Evolutionary conservation across 2,329 filamentous ascomycete genomes (phyloP).

Genomic region (Drechslera avenae): DNA sequence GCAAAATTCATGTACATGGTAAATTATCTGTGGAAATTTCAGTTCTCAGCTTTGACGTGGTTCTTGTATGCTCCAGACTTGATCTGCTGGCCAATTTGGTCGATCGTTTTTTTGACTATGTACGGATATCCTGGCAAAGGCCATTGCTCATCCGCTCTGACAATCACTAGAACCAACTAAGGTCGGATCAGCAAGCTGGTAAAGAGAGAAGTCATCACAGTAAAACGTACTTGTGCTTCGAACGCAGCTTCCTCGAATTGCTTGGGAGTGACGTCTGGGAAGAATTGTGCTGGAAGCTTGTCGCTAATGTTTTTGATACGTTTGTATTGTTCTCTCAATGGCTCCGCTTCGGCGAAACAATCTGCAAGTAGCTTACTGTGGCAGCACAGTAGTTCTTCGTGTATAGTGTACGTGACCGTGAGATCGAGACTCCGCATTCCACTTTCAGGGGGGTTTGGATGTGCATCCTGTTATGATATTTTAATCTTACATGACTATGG

Average conservation of each 20-base stretch:
- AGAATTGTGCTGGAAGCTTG: neutral
- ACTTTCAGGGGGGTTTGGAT: conserved; percentile 21
- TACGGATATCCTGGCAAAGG: neutral
- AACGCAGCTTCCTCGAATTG: conserved; percentile 3
- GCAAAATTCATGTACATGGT: too few relatives aligned
- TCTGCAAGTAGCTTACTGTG: conserved; percentile 13
- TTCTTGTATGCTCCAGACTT: neutral
- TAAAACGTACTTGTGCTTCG: conserved; percentile 6
- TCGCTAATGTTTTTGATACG: conserved; percentile 1
- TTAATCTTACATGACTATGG: neutral
- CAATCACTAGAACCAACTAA: neutral
- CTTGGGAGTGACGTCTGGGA: neutral
- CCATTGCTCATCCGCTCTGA: neutral
- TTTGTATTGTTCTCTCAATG: neutral
- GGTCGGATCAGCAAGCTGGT: neutral
- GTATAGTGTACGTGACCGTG: conserved; percentile 4
- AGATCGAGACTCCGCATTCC: conserved; percentile 18
- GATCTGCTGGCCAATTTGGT: neutral
- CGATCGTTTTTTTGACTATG: neutral
- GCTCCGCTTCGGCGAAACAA: conserved; percentile 9
- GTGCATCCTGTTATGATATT: neutral
- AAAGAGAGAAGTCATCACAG: neutral
- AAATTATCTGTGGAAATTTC: too few relatives aligned
- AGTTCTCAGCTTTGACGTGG: conserved; percentile 9
- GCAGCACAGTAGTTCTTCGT: conserved; percentile 17